Evolutionary conservation across 1,284 basidiomycete species (phyloP), one percentile per base, ranked within the genome.

Genomic region (Rhodotorula glutinis): DNA sequence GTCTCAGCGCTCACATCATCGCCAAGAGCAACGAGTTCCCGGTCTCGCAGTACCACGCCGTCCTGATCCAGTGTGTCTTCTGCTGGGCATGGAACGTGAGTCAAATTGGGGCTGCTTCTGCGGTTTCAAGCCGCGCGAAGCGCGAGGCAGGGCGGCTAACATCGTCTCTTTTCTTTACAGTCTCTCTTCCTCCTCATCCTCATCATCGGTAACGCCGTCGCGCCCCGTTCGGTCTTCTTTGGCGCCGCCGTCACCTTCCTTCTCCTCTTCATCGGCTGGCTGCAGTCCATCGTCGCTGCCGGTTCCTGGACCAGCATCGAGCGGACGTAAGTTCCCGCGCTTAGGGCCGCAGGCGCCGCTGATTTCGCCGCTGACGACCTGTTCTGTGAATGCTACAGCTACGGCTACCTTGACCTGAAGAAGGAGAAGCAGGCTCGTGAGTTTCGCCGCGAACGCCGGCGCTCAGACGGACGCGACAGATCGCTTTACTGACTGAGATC

Each of bases 241-340:
- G 51, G 51, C 16, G 55, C 62, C 30, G 62, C 52, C 1, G 25
- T 54, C 41, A 49, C 60, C 51, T 62, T 66, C 29, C 33, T 63
- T 41, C 1, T 70, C 29, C 43, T 62, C 57, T 69, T 65, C 61
- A 53, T 65, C 65, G 46, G 44, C 23, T 66, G 63, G 55, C 64
- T 63, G 54, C 58, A 60, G 23, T 27, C 54, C 29, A 56, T 70
- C 52, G 64, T 61, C 33, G 55, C 40, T 23, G 33, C 53, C 30
- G 58, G 62, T 38, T 57, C 58, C 8, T 54, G 40, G 33, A 40
- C 59, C 21, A 44, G 53, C 10, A 33, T 67, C 43, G 27, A 57
- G 49, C 55, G 58, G n/a, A 30, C 17, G 43, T 46, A 29, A 25
- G 53, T 38, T 25, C 5, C 33, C 33, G 13, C 47, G 54, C 54